Evolutionary conservation across 306 rosid genomes (phyloP).

Genomic region (Psophocarpus tetragonolobus): DNA sequence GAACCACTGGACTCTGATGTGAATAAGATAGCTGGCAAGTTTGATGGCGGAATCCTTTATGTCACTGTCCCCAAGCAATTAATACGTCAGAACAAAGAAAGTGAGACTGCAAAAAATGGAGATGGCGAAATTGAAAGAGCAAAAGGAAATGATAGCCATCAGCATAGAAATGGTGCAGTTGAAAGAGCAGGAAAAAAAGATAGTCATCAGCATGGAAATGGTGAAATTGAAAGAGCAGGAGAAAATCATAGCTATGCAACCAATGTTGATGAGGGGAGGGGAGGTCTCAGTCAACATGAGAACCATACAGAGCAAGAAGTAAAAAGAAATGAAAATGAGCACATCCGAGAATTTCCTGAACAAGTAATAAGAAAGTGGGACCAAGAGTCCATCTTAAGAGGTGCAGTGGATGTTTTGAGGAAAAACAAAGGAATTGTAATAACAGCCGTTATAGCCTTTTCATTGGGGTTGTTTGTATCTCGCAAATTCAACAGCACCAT

Average conservation of each 20-base stretch:
- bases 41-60: constrained; percentile 57
- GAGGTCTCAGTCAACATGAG: constrained; percentile 13
- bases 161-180: background rate
- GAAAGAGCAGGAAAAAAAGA: background rate
- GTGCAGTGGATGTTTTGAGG: constrained; percentile 36
- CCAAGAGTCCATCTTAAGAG: constrained; percentile 39
- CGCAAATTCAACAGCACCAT: constrained; percentile 29
- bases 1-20: constrained; percentile 50
- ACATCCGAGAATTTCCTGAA: constrained; percentile 18
- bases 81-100: constrained; percentile 31
- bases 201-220: background rate
- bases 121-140: background rate
- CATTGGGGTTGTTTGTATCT: constrained; percentile 54
- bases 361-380: constrained; percentile 47
- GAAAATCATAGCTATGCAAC: constrained; percentile 22
- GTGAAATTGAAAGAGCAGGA: constrained; percentile 16
- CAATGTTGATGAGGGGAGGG: background rate
- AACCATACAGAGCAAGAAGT: constrained; percentile 19
- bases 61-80: constrained; percentile 55
- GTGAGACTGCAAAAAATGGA: constrained; percentile 16
- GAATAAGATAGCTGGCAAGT: constrained; percentile 51
- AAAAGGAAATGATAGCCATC: background rate
- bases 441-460: constrained; percentile 63
- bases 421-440: constrained; percentile 55
- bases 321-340: constrained; percentile 13